Evolutionary conservation across 306 rosid genomes (phyloP).

Genomic region (apple (Malus domestica)): DNA sequence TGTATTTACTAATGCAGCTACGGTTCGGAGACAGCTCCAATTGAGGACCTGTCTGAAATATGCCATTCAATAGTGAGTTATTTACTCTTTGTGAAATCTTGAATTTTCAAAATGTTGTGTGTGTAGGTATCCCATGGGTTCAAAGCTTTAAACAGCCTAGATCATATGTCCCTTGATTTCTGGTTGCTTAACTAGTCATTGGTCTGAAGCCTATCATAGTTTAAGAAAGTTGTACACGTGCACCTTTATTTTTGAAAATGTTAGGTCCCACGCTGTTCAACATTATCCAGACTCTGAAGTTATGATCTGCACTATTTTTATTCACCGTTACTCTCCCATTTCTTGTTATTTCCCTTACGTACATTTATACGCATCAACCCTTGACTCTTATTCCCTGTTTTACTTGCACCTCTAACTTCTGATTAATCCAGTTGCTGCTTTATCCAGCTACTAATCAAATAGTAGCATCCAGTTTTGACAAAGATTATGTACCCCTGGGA

Average conservation of each 20-base stretch:
- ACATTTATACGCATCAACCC: not conserved
- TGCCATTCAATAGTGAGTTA: conserved; percentile 72
- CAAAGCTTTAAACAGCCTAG: not conserved
- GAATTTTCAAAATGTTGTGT: conserved; percentile 4
- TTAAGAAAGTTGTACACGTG: not conserved
- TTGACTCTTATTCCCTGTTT: not conserved
- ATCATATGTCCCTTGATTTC: not conserved
- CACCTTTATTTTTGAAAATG: not conserved
- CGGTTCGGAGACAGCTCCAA: conserved; percentile 70
- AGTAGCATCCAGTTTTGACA: not conserved
- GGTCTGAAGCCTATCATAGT: not conserved
- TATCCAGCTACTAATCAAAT: not conserved
- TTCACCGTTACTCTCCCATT: not conserved
- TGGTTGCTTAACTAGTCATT: not conserved
- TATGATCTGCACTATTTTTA: not conserved
- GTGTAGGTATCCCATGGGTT: not conserved
- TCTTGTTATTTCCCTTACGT: not conserved
- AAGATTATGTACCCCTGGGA: not conserved
- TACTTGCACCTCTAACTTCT: not conserved
- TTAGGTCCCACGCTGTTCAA: not conserved
- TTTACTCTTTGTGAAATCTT: not conserved
- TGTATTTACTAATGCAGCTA: conserved; percentile 52
- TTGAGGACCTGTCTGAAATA: conserved; percentile 73
- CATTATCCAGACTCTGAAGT: not conserved
- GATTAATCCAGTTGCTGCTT: not conserved